Base-by-base conservation (phyloP, 2,329 filamentous ascomycete genomes). In the Dendrostoma leiphaemia region DNA sequence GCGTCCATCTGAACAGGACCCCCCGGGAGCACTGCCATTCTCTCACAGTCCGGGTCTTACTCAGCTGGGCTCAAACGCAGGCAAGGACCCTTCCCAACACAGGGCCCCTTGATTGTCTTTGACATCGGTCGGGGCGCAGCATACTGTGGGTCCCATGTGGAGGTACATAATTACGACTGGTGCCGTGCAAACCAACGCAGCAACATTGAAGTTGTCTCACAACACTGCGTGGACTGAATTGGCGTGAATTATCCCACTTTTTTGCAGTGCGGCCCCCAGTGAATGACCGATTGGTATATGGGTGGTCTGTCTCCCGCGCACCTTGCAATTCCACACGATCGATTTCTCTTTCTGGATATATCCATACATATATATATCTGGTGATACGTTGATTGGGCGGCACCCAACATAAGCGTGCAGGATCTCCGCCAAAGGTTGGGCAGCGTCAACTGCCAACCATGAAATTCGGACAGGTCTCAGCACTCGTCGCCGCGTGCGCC, bases 151-250 rank as follows among this genome's bases (percentile, higher is more conserved):
- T 26, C 17, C 21, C 21, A 4, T 31, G n/a, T 31, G 41, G n/a
- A 45, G 24, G 41, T 45, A 45, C 41, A 45, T 45, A 45, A 29
- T 45, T 31, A 45, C 31, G 41, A 23, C 6, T 44, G 41, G 41
- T 23, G 41, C 41, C 41, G 31, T 26, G n/a, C 17, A 29, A 31
- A 45, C 3, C 17, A 17, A 9, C n/a, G 24, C 41, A 31, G 12
- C 44, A 46, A 31, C n/a, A n/a, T n/a, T n/a, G n/a, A n/a, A n/a
- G n/a, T n/a, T 29, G 44, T 46, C 44, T 46, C 44, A 46, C 44
- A 19, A 34, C 28, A 32, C 19, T 32, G 6, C 10, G 17, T 46
- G n/a, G n/a, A n/a, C n/a, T 46, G 26, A 19, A 31, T 46, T 21
- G 4, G 13, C n/a, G 43, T 21, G 17, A 7, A 15, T 34, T n/a